Evolutionary conservation across 2,329 filamentous ascomycete species (phyloP), one percentile per base, ranked within the genome.

Genomic region (Penicillium hesseltinei): DNA sequence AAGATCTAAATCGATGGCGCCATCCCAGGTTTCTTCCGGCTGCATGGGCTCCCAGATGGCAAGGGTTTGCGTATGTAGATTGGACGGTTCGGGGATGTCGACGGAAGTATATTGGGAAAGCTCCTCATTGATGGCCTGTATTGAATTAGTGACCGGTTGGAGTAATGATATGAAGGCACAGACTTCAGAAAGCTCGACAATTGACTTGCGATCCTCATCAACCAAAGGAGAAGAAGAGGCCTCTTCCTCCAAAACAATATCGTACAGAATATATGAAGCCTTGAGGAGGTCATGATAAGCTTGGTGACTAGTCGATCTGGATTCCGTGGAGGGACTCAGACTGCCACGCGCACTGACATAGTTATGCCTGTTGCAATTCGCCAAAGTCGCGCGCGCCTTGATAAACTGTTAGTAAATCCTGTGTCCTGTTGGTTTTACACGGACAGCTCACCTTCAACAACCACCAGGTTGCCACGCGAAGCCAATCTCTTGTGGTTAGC

Each of bases 381-480:
- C 61, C 10, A 70, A 57, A 21, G 61, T 62, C 21, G 58, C 52
- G 13, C 66, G 65, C 2, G 67, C 65, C 61, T 73, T 70, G 17
- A 15, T 25, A n/a, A 13, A 31, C 8, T 0, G 17, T 48, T 21
- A 54, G 43, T 31, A 33, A 19, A 31, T 17, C 0, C 15, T 31
- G 15, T 4, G 10, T 15, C 7, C 33, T 31, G 2, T 15, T 10
- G 10, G 9, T 6, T 8, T 17, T 19, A 15, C n/a, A 39, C 5
- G 2, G n/a, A 25, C 6, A 40, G 3, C 25, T 27, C 29, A 49
- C 51, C 29, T 54, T 54, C 23, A 73, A 52, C 33, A 72, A 51
- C 71, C 71, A 73, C 70, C 70, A 73, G 17, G 67, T 68, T 3
- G 70, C 69, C 39, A 71, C 57, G 11, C 63, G 62, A 23, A 73